phyloP scores from a whole-genome alignment of 345 rosid species.

The Physaria fendleri region DNA sequence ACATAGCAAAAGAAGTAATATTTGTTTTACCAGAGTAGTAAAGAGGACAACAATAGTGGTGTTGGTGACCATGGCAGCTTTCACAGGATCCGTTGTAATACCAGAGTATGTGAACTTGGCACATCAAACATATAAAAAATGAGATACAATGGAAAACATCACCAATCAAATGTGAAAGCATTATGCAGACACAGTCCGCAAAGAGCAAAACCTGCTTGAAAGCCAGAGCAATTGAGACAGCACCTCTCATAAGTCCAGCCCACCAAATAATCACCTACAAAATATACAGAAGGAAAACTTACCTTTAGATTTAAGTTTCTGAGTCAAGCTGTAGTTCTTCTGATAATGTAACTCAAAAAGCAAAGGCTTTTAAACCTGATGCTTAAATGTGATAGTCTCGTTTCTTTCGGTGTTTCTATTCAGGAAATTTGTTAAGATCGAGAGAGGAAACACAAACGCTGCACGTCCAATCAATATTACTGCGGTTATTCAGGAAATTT shows the following conservation, averaged over 20 bases:
- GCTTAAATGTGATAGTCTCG: conserved; percentile 45
- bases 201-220: conserved; percentile 64
- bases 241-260: conserved; percentile 95
- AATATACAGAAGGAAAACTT: conserved; percentile 8
- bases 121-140: conserved; percentile 10
- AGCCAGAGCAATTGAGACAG: conserved; percentile 89
- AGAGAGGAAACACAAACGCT: conserved; percentile 83
- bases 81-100: conserved; percentile 52
- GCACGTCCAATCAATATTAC: conserved; percentile 67
- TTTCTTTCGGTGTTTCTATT: conserved; percentile 41
- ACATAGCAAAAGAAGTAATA: conserved; percentile 7
- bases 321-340: background rate
- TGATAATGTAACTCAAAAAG: background rate
- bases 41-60: conserved; percentile 66
- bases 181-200: background rate
- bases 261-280: conserved; percentile 85
- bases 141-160: conserved; percentile 2
- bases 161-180: background rate
- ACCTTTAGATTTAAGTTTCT: background rate
- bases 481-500: conserved; percentile 61
- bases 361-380: conserved; percentile 50
- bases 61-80: conserved; percentile 66
- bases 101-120: conserved; percentile 72
- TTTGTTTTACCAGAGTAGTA: conserved; percentile 53
- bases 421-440: conserved; percentile 53